Conservation (phyloP, 2,329 filamentous ascomycete genomes). For the Colletotrichum tropicale region DNA sequence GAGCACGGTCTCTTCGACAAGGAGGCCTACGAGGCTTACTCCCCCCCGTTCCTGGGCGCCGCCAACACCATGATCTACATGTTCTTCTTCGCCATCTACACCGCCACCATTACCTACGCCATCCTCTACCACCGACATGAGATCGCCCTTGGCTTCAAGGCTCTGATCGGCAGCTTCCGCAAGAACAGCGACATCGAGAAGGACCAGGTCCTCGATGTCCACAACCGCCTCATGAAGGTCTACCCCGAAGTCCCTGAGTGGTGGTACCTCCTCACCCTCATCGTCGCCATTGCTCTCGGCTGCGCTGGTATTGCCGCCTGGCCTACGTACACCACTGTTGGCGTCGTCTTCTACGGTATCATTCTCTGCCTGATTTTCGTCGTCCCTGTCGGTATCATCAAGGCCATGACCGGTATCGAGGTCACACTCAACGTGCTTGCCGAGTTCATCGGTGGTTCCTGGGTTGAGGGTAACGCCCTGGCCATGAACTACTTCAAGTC, state of each 20-base stretch:
- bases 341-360: constrained; percentile 56
- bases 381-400: constrained; percentile 56
- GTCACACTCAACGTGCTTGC: constrained; percentile 58
- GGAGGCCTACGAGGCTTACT: constrained; percentile 53
- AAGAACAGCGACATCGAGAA: constrained; percentile 41
- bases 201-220: constrained; percentile 44
- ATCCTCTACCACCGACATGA: constrained; percentile 57
- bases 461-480: constrained; percentile 53
- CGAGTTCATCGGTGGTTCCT: constrained; percentile 58
- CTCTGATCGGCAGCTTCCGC: constrained; percentile 48
- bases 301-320: constrained; percentile 51
- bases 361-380: constrained; percentile 54
- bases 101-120: constrained; percentile 55
- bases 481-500: constrained; percentile 62
- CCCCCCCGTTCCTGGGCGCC: constrained; percentile 55
- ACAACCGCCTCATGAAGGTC: constrained; percentile 49
- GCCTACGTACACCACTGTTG: constrained; percentile 55
- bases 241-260: constrained; percentile 57
- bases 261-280: constrained; percentile 54
- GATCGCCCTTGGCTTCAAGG: constrained; percentile 53
- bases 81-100: constrained; percentile 61
- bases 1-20: constrained; percentile 48
- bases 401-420: constrained; percentile 57
- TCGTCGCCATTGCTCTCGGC: constrained; percentile 48
- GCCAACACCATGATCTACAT: constrained; percentile 57